phyloP scores from a whole-genome alignment of 2,329 filamentous ascomycete species.

The Cladosporium sphaerospermum region DNA sequence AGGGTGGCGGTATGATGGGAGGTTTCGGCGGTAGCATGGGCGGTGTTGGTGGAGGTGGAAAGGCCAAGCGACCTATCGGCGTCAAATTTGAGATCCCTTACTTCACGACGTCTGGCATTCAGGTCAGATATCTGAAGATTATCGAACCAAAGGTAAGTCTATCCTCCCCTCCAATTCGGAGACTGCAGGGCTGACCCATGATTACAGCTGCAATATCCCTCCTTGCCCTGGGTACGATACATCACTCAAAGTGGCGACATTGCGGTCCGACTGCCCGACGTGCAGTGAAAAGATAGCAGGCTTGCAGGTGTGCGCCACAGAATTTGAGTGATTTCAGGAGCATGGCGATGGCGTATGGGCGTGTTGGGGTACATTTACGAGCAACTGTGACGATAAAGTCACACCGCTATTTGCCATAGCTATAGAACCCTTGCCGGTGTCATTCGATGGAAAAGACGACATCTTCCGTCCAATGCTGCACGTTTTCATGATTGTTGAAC shows the following conservation, averaged over 20 bases:
- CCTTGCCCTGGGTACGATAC: constrained; percentile 94
- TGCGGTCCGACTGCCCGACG: constrained; percentile 88
- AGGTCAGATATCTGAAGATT: constrained; percentile 97
- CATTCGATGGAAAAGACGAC: too few relatives aligned
- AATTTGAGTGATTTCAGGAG: not conserved
- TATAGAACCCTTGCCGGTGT: not conserved
- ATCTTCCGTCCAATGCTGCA: too few relatives aligned
- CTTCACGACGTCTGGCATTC: constrained; percentile 98
- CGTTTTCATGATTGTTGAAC: too few relatives aligned
- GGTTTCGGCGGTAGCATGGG: constrained; percentile 97
- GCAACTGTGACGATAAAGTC: not conserved
- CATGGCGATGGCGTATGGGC: constrained; percentile 9
- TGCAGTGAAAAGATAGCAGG: constrained; percentile 27
- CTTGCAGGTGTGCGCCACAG: not conserved
- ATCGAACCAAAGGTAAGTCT: constrained; percentile 87
- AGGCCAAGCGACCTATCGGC: constrained; percentile 92
- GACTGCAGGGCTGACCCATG: constrained; percentile 5
- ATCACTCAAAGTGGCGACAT: constrained; percentile 98
- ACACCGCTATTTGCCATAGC: not conserved
- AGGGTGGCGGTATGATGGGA: constrained; percentile 94
- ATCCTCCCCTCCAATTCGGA: not conserved
- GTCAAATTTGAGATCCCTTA: constrained; percentile 99
- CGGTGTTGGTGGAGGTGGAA: constrained; percentile 80
- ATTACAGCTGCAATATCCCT: constrained; percentile 90
- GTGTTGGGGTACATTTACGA: not conserved